Evolutionary conservation across 139 green algal genomes (phyloP).

Genomic region (Yamagishiella unicocca): DNA sequence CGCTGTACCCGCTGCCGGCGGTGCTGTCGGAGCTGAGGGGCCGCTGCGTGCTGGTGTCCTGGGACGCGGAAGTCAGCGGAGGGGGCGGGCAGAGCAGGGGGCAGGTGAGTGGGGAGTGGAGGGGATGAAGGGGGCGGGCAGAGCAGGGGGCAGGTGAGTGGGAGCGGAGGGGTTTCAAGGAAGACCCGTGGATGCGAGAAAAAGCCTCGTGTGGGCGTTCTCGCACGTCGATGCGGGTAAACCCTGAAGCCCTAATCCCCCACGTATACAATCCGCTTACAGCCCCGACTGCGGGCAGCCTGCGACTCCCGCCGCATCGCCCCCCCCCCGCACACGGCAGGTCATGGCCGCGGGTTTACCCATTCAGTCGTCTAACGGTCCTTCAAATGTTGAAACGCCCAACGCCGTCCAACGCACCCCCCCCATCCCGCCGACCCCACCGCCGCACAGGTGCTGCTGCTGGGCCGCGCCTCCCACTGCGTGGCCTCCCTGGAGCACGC

Average conservation of each 20-base stretch:
- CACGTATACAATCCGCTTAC: too few species aligned
- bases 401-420: too few species aligned
- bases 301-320: too few species aligned
- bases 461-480: conserved; percentile 64
- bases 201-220: too few species aligned
- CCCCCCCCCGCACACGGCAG: too few species aligned
- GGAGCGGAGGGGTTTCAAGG: neutral
- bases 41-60: conserved; percentile 60
- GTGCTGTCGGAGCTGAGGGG: conserved; percentile 41
- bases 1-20: conserved; percentile 49
- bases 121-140: neutral
- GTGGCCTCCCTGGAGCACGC: conserved; percentile 47
- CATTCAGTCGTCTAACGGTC: too few species aligned
- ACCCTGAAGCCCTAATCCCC: too few species aligned
- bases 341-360: too few species aligned
- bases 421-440: neutral
- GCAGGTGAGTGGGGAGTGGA: neutral
- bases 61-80: conserved; percentile 55
- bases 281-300: too few species aligned
- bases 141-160: conserved; percentile 14
- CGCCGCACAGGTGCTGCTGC: conserved; percentile 64
- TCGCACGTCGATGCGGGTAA: too few species aligned
- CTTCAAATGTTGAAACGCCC: too few species aligned
- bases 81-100: conserved; percentile 23
- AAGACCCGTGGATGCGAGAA: too few species aligned